phyloP scores from a whole-genome alignment of 176 grass and related monocot species.

The Carex kokanica region DNA sequence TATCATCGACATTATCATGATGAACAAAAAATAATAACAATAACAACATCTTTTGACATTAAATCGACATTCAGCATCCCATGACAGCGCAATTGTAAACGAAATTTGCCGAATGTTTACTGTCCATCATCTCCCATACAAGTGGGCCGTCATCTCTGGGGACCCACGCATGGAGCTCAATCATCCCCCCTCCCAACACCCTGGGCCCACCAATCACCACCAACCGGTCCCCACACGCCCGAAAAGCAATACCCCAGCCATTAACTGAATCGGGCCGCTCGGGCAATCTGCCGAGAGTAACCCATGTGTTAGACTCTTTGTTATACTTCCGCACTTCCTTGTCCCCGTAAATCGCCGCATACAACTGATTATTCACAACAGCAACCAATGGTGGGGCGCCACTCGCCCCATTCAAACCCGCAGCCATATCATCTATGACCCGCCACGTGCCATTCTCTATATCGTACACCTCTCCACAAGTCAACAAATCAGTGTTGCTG shows the following conservation, averaged over 20 bases:
- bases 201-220: constrained; percentile 91
- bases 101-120: constrained; percentile 72
- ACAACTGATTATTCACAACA: constrained; percentile 84
- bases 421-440: constrained; percentile 79
- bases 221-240: constrained; percentile 82
- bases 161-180: constrained; percentile 92
- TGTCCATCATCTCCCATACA: constrained; percentile 89
- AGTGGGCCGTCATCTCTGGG: constrained; percentile 51
- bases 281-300: constrained; percentile 74
- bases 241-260: constrained; percentile 96
- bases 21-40: constrained; percentile 20
- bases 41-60: neutral
- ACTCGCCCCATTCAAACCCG: constrained; percentile 69
- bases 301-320: constrained; percentile 72
- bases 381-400: constrained; percentile 90
- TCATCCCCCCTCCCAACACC: constrained; percentile 77
- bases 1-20: constrained; percentile 14
- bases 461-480: constrained; percentile 92
- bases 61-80: constrained; percentile 67
- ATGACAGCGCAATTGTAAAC: constrained; percentile 99
- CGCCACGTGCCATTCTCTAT: constrained; percentile 69
- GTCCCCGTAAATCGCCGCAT: constrained; percentile 75
- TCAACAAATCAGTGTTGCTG: constrained; percentile 67
- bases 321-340: constrained; percentile 82
- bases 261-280: constrained; percentile 92